Conservation (phyloP, 345 rosid species). For the Moricandia moricandioides region DNA sequence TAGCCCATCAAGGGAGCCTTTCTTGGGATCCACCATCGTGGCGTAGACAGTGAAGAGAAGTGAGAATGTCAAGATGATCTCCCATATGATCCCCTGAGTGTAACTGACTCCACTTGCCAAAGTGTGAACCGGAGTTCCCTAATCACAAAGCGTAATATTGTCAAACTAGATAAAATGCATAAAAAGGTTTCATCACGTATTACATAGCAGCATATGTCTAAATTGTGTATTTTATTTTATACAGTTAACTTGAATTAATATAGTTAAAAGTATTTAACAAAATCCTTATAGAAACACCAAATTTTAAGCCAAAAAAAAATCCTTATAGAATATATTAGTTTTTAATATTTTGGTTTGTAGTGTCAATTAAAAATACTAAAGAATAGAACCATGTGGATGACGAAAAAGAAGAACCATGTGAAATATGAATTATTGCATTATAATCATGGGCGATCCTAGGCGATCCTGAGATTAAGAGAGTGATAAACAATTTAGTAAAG, state of each 20-base stretch:
- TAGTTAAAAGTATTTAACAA: neutral
- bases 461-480: too few species aligned
- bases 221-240: neutral
- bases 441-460: too few species aligned
- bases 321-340: neutral
- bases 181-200: neutral
- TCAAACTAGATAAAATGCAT: neutral
- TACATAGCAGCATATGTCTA: neutral
- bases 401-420: slow-evolving; percentile 11
- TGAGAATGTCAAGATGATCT: slow-evolving; percentile 69
- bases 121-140: slow-evolving; percentile 63
- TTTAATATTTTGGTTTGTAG: neutral
- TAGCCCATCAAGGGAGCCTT: slow-evolving; percentile 64
- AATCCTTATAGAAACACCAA: neutral
- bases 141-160: neutral
- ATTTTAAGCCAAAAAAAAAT: too few species aligned
- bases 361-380: neutral
- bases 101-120: slow-evolving; percentile 67
- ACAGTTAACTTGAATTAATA: neutral
- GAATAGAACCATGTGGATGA: slow-evolving; percentile 12
- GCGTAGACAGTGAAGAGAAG: slow-evolving; percentile 83
- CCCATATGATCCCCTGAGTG: slow-evolving; percentile 75
- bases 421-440: neutral
- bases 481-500: too few species aligned
- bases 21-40: slow-evolving; percentile 87